Percentiles rank a stretch among this genome's conserved stretches.
Conservation (phyloP, 2,329 filamentous ascomycete species). For the Penicillium sp. region DNA sequence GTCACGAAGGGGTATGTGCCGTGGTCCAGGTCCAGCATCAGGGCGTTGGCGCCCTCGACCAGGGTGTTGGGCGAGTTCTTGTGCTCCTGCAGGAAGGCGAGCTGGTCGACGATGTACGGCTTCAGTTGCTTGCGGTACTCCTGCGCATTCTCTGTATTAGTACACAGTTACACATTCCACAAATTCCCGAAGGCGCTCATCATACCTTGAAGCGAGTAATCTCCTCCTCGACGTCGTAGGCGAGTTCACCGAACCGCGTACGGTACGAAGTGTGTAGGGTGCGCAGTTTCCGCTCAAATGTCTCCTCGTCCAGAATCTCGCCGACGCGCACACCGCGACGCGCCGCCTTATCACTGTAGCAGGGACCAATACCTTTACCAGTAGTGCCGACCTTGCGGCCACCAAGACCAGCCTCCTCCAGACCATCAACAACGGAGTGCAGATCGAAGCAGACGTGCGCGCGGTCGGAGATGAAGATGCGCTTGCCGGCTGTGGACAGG, state of each 20-base stretch:
- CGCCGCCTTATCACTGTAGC: conserved; percentile 60
- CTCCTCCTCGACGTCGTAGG: conserved; percentile 59
- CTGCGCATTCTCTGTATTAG: conserved; percentile 13
- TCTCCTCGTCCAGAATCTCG: conserved; percentile 54
- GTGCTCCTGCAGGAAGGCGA: conserved; percentile 53
- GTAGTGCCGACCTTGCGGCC: conserved; percentile 48
- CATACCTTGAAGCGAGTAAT: conserved; percentile 53
- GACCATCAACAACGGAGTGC: conserved; percentile 44
- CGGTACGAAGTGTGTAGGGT: conserved; percentile 50
- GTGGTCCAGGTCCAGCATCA: conserved; percentile 58
- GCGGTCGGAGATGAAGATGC: conserved; percentile 46
- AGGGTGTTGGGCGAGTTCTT: conserved; percentile 54
- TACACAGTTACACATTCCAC: too few species aligned
- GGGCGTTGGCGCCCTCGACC: conserved; percentile 60
- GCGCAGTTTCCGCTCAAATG: conserved; percentile 54
- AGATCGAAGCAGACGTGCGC: conserved; percentile 45
- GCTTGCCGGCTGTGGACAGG: conserved; percentile 37
- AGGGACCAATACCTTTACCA: conserved; percentile 52
- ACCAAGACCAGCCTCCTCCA: conserved; percentile 44
- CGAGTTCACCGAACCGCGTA: conserved; percentile 56
- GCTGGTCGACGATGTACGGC: conserved; percentile 42
- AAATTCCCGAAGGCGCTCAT: not conserved
- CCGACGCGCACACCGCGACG: conserved; percentile 56
- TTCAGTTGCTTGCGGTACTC: conserved; percentile 37
- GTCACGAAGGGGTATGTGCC: conserved; percentile 51